Base-by-base conservation (phyloP, 2,329 filamentous ascomycete genomes). In the Hypoxylon sp. region DNA sequence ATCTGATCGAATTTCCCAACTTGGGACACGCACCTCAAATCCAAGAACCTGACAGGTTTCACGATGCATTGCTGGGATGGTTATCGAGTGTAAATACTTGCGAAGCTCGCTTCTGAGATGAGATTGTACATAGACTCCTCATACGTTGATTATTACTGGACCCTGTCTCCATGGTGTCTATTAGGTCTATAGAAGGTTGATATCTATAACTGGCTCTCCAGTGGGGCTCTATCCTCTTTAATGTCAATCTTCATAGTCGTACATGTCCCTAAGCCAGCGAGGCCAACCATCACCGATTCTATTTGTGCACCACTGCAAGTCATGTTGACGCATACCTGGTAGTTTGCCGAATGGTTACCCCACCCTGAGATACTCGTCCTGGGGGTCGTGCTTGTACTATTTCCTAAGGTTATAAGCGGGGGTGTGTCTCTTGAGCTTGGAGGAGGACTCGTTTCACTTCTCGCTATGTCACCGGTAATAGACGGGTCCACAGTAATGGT, bases 11-110 rank as follows among this genome's bases (percentile, higher is more conserved):
- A 51, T 87, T 87, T 68, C 75, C 80, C 0, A 79, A 82, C 27
- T 70, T 86, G 39, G 86, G 86, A 1, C 86, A 88, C 65, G 81
- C 85, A 37, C 85, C 86, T 13, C 86, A 87, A 71, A 83, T 87
- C 58, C 85, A 86, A 65, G 81, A 82, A 27, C 84, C 85, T 0
- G 79, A 79, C 2, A 75, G 71, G 37, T 87, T 86, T 67, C 82
- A 87, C 72, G 66, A 75, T n/a, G 80, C 80, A 4, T 64, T 87
- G 64, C 71, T 86, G 2, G 76, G 71, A 6, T 88, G 85, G 83
- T 70, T 87, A 65, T 61, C 39, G n/a, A 65, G 50, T 11, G 10
- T 68, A 57, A 52, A 52, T 21, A 3, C 27, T n/a, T 44, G 37
- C 3, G 44, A 19, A 11, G 17, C 46, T 24, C 5, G 32, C 13